phyloP scores from a whole-genome alignment of 495 filamentous ascomycete genomes.

The Podospora pseudoanserina region DNA sequence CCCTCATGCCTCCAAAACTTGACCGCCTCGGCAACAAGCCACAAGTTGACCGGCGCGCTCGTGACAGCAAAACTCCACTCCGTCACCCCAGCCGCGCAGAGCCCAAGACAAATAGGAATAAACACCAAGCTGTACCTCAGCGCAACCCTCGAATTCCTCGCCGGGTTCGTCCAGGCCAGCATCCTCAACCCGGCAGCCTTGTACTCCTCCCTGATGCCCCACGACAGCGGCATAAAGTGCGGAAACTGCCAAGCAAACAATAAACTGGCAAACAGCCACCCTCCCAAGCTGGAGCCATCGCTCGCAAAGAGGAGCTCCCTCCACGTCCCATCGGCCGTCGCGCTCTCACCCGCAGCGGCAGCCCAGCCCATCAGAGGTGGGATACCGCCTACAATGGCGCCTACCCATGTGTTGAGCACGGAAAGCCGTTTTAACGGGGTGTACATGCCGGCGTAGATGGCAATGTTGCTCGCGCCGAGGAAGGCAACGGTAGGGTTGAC shows the following conservation, averaged over 20 bases:
- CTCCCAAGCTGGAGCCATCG: constrained; percentile 61
- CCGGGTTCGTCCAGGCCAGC: constrained; percentile 85
- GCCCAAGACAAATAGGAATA: constrained; percentile 78
- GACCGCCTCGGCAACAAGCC: constrained; percentile 79
- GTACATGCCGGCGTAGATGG: constrained; percentile 85
- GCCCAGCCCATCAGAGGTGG: constrained; percentile 98
- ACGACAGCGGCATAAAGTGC: constrained; percentile 91
- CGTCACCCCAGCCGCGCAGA: constrained; percentile 81
- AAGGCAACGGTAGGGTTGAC: constrained; percentile 92
- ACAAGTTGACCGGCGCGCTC: constrained; percentile 77
- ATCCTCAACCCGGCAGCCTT: constrained; percentile 82
- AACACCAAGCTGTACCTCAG: constrained; percentile 82
- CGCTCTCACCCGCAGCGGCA: constrained; percentile 82
- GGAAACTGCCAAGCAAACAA: constrained; percentile 97
- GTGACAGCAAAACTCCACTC: constrained; percentile 80
- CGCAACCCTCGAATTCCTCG: constrained; percentile 77
- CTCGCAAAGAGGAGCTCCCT: constrained; percentile 63
- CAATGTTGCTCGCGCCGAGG: constrained; percentile 79
- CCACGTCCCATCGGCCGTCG: constrained; percentile 68
- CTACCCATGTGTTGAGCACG: constrained; percentile 91
- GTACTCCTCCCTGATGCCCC: constrained; percentile 86
- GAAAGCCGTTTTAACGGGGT: constrained; percentile 87
- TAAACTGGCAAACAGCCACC: constrained; percentile 81
- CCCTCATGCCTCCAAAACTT: constrained; percentile 78
- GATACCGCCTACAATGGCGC: constrained; percentile 87